phyloP scores from a whole-genome alignment of 257 asterid genomes.

The Nicotiana benthamiana region DNA sequence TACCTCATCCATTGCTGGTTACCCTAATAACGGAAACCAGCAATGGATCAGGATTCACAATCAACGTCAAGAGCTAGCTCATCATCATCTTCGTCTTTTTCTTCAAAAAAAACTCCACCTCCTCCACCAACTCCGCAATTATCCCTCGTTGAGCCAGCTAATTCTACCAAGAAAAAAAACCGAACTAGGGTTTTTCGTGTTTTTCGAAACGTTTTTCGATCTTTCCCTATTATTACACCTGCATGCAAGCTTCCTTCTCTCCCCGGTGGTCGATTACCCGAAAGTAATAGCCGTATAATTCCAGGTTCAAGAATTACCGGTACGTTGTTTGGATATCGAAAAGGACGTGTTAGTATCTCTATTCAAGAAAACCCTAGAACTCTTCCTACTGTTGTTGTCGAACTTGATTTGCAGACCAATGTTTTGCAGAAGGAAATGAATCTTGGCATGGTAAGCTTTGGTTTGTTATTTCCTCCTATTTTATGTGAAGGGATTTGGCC shows the following conservation, averaged over 20 bases:
- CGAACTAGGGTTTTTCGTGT: slow-evolving; percentile 41
- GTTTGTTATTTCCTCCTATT: background rate
- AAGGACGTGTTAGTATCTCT: slow-evolving; percentile 39
- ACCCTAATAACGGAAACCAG: background rate
- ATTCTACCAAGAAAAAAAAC: slow-evolving; percentile 24
- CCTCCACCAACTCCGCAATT: slow-evolving; percentile 4
- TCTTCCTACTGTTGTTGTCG: slow-evolving; percentile 32
- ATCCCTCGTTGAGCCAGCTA: slow-evolving; percentile 61
- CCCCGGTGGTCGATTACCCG: slow-evolving; percentile 28
- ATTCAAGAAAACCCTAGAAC: slow-evolving; percentile 39
- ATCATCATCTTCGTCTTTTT: background rate
- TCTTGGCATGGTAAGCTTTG: slow-evolving; percentile 24
- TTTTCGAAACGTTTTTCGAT: slow-evolving; percentile 61
- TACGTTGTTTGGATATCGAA: slow-evolving; percentile 59
- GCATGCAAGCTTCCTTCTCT: slow-evolving; percentile 59
- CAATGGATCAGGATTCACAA: background rate
- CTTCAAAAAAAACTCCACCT: background rate
- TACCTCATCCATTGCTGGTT: slow-evolving; percentile 2
- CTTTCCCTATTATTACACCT: slow-evolving; percentile 68
- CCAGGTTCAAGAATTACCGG: slow-evolving; percentile 36
- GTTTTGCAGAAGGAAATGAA: slow-evolving; percentile 39
- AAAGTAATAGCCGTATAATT: slow-evolving; percentile 14
- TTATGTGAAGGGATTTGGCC: background rate
- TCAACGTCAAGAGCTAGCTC: background rate
- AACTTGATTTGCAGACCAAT: slow-evolving; percentile 37